A percentile compares a stretch with the other conserved stretches of the same genome.
phyloP scores from a whole-genome alignment of 2,329 filamentous ascomycete genomes.

The Aspergillus sp. region DNA sequence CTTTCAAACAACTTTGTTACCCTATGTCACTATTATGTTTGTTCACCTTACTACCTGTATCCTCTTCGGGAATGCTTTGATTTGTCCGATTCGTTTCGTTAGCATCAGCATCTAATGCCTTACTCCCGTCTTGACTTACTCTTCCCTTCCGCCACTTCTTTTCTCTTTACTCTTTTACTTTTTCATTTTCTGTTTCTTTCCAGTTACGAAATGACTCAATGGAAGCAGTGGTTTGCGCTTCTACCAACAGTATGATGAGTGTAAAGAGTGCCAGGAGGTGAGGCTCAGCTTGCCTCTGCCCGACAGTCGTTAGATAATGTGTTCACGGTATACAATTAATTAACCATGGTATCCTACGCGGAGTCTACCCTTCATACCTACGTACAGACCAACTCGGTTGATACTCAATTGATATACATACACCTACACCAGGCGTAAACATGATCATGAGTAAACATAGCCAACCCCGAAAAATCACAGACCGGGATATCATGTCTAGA shows the following conservation, averaged over 20 bases:
- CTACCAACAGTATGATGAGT: not conserved
- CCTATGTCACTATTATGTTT: slow-evolving; percentile 21
- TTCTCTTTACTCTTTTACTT: slow-evolving; percentile 11
- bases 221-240: slow-evolving; percentile 10
- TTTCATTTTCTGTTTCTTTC: slow-evolving; percentile 14
- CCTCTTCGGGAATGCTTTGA: slow-evolving; percentile 25
- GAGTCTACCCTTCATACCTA: no score
- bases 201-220: slow-evolving; percentile 17
- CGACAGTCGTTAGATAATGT: no score
- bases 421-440: not conserved
- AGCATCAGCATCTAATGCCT: slow-evolving; percentile 23
- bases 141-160: not conserved
- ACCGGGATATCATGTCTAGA: slow-evolving; percentile 12
- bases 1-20: slow-evolving; percentile 18
- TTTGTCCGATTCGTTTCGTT: slow-evolving; percentile 20
- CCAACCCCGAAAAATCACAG: not conserved
- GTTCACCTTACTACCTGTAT: slow-evolving; percentile 18
- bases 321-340: no score
- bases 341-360: no score
- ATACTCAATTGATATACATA: slow-evolving; percentile 1
- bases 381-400: not conserved
- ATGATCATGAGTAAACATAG: not conserved
- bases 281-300: not conserved
- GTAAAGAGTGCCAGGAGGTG: not conserved
- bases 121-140: not conserved